Evolutionary conservation across 805 yeast species (phyloP).

Genomic region (Metahyphopichia silvanorum): DNA sequence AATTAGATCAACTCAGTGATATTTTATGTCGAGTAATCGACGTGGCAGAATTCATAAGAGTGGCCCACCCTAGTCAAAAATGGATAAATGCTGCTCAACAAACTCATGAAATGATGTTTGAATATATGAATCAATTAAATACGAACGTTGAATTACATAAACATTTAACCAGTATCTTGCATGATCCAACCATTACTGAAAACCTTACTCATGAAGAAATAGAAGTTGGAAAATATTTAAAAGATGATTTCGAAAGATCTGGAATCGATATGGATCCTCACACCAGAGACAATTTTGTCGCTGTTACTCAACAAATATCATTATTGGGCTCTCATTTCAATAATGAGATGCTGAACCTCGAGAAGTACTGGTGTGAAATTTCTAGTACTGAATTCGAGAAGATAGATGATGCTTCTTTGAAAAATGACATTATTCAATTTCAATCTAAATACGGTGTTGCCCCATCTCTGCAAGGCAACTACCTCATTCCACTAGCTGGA

Average conservation of each 20-base stretch:
- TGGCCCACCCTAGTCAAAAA: conserved; percentile 72
- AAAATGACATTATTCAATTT: conserved; percentile 20
- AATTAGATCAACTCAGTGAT: conserved; percentile 83
- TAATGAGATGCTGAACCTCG: conserved; percentile 40
- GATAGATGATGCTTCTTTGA: conserved; percentile 18
- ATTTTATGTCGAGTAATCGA: conserved; percentile 89
- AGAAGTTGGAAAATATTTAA: conserved; percentile 74
- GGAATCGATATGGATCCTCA: conserved; percentile 78
- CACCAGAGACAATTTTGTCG: conserved; percentile 67
- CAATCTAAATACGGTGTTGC: conserved; percentile 18
- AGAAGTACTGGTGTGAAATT: conserved; percentile 35
- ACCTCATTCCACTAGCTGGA: conserved; percentile 46
- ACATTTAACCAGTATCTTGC: conserved; percentile 55
- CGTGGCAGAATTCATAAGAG: conserved; percentile 86
- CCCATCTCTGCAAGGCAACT: conserved; percentile 2
- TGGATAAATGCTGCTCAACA: conserved; percentile 81
- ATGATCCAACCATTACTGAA: conserved; percentile 24
- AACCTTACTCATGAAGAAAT: conserved; percentile 68
- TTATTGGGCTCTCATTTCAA: conserved; percentile 75
- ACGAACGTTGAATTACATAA: conserved; percentile 72
- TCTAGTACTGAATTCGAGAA: conserved; percentile 25
- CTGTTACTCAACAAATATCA: conserved; percentile 76
- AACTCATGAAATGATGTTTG: conserved; percentile 85
- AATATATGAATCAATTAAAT: conserved; percentile 88
- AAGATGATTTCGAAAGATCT: conserved; percentile 84